Conservation (phyloP, 768 basidiomycete species). For the Amanita polypyramis region DNA sequence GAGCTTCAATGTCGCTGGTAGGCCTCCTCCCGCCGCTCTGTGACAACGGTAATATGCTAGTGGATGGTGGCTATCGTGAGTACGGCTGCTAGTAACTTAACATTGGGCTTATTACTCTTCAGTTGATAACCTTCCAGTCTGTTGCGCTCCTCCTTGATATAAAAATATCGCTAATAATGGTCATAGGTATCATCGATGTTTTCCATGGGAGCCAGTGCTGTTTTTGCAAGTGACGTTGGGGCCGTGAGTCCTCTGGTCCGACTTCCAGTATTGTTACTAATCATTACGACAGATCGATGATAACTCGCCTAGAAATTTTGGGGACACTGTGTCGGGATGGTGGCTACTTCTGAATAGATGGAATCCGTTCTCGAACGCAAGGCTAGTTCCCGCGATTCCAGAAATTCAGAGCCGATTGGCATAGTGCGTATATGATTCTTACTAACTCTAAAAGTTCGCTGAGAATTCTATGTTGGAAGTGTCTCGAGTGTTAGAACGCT, state of each 20-base stretch:
- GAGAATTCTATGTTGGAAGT: slow-evolving; percentile 32
- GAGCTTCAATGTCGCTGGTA: slow-evolving; percentile 96
- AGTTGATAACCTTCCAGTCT: slow-evolving; percentile 87
- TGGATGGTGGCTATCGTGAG: slow-evolving; percentile 84
- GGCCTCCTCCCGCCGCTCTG: slow-evolving; percentile 91
- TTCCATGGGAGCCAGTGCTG: slow-evolving; percentile 78
- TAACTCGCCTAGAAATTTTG: slow-evolving; percentile 89
- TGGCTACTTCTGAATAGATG: slow-evolving; percentile 90
- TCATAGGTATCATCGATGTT: slow-evolving; percentile 84
- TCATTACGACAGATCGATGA: slow-evolving; percentile 61
- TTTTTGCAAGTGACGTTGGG: slow-evolving; percentile 92
- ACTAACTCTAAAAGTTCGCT: not conserved
- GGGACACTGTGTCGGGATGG: slow-evolving; percentile 93
- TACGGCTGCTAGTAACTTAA: slow-evolving; percentile 7
- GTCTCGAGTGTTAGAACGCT: slow-evolving; percentile 93
- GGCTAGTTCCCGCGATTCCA: slow-evolving; percentile 76
- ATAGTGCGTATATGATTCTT: slow-evolving; percentile 54
- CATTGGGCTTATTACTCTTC: slow-evolving; percentile 7
- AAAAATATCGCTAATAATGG: not conserved
- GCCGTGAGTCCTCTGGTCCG: slow-evolving; percentile 39
- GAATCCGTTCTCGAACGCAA: slow-evolving; percentile 80
- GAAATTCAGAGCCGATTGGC: slow-evolving; percentile 92
- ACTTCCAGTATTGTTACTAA: not conserved
- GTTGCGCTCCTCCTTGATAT: slow-evolving; percentile 10
- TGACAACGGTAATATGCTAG: slow-evolving; percentile 87